Conservation (phyloP, 345 rosid genomes). For the Eucalyptus cloeziana region DNA sequence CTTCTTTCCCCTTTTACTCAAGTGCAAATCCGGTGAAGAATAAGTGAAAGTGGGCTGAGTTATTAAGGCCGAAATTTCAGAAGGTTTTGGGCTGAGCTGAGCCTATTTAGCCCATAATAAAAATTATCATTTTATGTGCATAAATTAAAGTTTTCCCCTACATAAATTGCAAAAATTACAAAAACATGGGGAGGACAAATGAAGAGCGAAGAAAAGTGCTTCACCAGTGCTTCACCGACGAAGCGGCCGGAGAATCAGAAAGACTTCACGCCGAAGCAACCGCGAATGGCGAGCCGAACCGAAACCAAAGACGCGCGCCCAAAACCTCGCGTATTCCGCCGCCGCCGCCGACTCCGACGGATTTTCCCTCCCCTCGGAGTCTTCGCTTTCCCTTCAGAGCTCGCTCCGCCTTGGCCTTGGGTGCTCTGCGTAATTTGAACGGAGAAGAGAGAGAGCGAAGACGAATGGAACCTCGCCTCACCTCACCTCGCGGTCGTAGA, state of each 20-base stretch:
- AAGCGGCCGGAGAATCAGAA: not conserved
- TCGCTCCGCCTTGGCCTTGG: not conserved
- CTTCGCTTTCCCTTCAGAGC: not conserved
- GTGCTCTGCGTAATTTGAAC: not conserved
- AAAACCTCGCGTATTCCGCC: not conserved
- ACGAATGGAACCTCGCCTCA: not conserved
- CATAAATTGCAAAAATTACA: no score
- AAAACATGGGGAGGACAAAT: no score
- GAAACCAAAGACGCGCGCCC: not conserved
- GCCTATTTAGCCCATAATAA: not conserved
- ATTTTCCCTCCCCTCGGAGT: not conserved
- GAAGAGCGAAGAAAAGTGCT: no score
- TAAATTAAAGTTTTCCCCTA: no score
- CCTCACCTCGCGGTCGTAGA: not conserved
- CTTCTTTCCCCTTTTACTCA: not conserved
- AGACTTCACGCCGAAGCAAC: not conserved
- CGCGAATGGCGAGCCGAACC: not conserved
- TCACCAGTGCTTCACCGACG: not conserved
- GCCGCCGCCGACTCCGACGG: not conserved
- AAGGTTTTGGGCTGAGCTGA: not conserved
- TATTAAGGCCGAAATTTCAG: not conserved
- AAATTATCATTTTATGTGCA: no score
- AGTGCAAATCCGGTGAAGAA: not conserved
- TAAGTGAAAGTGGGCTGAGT: not conserved
- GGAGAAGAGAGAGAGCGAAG: not conserved